Conservation (phyloP, 2,329 filamentous ascomycete species). For the Verticillium alfalfae region DNA sequence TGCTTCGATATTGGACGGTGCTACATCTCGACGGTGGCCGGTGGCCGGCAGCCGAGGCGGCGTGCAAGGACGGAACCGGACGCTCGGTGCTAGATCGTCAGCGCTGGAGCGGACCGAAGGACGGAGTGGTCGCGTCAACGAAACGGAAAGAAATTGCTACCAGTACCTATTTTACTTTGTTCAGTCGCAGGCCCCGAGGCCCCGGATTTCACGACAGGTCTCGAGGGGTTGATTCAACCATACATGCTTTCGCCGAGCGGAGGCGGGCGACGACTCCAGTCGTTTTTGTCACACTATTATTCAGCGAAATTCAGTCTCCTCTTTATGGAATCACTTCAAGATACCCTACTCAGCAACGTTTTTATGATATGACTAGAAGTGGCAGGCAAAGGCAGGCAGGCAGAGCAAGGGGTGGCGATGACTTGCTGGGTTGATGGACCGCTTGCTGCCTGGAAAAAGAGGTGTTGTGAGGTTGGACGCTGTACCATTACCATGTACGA, state of each 20-base stretch:
- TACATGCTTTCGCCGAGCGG: background rate
- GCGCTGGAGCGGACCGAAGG: background rate
- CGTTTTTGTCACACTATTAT: background rate
- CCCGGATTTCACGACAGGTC: background rate
- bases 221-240: background rate
- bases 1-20: background rate
- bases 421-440: background rate
- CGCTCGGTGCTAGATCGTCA: background rate
- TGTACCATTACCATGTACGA: no score
- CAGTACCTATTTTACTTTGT: background rate
- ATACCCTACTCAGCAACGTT: background rate
- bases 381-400: background rate
- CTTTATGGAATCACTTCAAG: slow-evolving; percentile 5
- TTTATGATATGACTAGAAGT: background rate
- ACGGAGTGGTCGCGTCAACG: background rate
- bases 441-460: no score
- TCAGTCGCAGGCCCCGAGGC: background rate
- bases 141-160: background rate
- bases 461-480: no score
- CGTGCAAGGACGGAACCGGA: background rate
- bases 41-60: background rate
- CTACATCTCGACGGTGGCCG: background rate
- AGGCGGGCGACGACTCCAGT: background rate
- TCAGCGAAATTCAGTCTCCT: slow-evolving; percentile 4
- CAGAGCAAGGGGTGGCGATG: background rate